Percentiles rank a stretch among this genome's conserved stretches.
Conservation (phyloP, 345 rosid species). For the Bruguiera sexangula region DNA sequence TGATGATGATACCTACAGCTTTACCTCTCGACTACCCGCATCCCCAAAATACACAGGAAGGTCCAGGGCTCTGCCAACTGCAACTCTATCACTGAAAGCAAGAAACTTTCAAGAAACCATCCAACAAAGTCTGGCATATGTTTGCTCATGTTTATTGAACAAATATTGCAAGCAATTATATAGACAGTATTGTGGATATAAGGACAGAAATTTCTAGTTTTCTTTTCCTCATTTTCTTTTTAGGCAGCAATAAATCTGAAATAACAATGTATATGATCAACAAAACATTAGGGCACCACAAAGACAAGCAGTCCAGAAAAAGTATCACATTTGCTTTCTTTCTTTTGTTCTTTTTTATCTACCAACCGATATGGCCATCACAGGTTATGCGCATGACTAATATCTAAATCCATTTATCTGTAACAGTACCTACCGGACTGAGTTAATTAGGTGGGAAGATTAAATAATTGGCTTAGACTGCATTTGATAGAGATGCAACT, state of each 20-base stretch:
- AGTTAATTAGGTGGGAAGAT: background rate
- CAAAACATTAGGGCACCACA: background rate
- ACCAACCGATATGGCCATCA: too few relatives aligned
- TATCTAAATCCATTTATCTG: too few relatives aligned
- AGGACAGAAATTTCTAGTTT: background rate
- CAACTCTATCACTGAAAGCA: constrained; percentile 85
- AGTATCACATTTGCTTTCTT: too few relatives aligned
- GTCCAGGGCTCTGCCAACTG: constrained; percentile 87
- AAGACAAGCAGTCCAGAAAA: too few relatives aligned
- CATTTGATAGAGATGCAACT: background rate
- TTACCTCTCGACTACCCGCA: constrained; percentile 98
- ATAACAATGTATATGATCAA: background rate
- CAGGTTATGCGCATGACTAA: too few relatives aligned
- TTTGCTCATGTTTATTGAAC: background rate
- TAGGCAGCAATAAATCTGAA: background rate
- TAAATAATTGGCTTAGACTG: background rate
- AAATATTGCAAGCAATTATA: background rate
- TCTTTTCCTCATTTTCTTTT: background rate
- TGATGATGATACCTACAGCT: constrained; percentile 3
- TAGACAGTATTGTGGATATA: background rate
- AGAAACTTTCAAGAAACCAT: constrained; percentile 6
- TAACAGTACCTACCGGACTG: too few relatives aligned
- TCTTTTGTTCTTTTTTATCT: too few relatives aligned
- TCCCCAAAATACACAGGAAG: constrained; percentile 98
- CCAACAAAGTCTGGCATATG: constrained; percentile 5